Evolutionary conservation across 140 eudicot genomes (phyloP), one percentile per base, ranked within the genome.

Genomic region (Bidens hawaiensis): DNA sequence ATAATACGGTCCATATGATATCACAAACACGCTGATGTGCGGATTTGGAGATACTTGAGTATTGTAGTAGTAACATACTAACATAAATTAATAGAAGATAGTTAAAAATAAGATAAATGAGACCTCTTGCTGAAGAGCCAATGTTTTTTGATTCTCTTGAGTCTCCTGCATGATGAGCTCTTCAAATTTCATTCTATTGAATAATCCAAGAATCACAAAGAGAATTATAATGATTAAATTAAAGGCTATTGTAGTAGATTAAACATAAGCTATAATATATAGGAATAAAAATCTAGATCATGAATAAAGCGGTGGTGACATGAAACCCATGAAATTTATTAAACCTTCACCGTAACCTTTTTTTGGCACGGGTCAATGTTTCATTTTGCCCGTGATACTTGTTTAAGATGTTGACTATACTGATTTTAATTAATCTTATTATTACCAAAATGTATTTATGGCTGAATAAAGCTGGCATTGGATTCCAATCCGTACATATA

Each of bases 281-380:
- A n/a, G n/a, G 4, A 21, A 15, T 4, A 24, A 62, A 51, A 24
- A 36, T 12, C 46, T 68, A 76, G 78, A 81, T 33, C 56, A 62
- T 74, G 82, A 71, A 47, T 47, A 81, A 64, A 57, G 65, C 54
- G 95, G 85, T 75, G 80, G 64, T 22, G 65, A 83, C 83, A 83
- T 83, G 97, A 86, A 74, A 66, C 74, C 87, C 95, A 90, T 86
- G 94, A 88, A 69, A 68, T 47, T 72, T 56, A 60, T 83, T 63
- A 83, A 72, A 59, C 26, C 38, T 10, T 56, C 40, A 74, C 73
- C 80, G 21, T 40, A 53, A 53, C 81, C n/a, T n/a, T n/a, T n/a
- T n/a, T n/a, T n/a, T 69, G n/a, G n/a, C n/a, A n/a, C n/a, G n/a
- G n/a, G n/a, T n/a, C n/a, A n/a, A n/a, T n/a, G n/a, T n/a, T n/a